Evolutionary conservation across 2,329 filamentous ascomycete genomes (phyloP), one percentile per base, ranked within the genome.

Genomic region (Metarhizium anisopliae): DNA sequence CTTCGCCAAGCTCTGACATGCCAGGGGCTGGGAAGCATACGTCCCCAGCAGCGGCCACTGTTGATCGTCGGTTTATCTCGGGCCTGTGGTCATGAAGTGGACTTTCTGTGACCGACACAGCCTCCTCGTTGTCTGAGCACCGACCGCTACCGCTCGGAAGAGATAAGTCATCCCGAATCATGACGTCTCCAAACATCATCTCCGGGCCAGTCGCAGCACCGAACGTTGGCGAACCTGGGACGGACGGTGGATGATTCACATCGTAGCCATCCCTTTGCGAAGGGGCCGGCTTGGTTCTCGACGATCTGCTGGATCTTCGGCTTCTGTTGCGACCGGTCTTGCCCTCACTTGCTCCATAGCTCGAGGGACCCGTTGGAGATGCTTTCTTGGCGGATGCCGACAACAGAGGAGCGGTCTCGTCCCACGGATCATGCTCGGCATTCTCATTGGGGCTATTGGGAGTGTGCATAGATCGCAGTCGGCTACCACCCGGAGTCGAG

Each of bases 11-110:
- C 63, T 95, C 90, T 0, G 90, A 94, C 71, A 91, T 71, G 32
- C 65, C 70, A 8, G 67, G 84, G 55, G 88, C 84, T 0, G 92
- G 93, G 64, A 96, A 96, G 73, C 94, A 96, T 0, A 97, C 92
- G 71, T 97, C 94, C 61, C 89, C 89, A 64, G 94, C 84, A 0
- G 85, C 89, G 11, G 85, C 78, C 13, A 86, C 69, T 13, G 79
- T 77, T 60, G 84, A 78, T 42, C 86, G 78, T 51, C 67, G 63
- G 6, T 58, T 59, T 18, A 62, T 53, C 11, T 69, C 65, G 3
- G 67, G 61, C 20, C 69, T 64, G 32, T 62, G 66, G 32, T 68
- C 67, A 20, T 64, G 60, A 20, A 62, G 55, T 3, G 54, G 55
- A 5, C 57, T 61, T 7, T 61, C 67, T 4, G 62, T 55, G 7